These are phyloP conservation scores for Umbelopsis sp. DNA, from an alignment of 192 early-diverging fungal species.

Conservation along the genomic window DNA sequence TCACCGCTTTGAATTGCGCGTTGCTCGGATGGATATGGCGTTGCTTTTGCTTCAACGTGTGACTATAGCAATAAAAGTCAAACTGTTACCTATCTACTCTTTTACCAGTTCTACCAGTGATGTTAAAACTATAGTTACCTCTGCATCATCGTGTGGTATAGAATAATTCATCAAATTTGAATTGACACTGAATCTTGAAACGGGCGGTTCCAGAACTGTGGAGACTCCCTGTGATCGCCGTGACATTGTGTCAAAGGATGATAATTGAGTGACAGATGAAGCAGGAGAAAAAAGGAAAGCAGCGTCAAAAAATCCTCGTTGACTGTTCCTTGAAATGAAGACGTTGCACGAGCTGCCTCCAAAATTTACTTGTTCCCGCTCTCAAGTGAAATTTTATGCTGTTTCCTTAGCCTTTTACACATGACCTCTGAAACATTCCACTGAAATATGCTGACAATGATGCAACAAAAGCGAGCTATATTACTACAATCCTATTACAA, in stretches of 20 bases:
- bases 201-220: slow-evolving; percentile 4
- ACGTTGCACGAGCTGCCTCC: slow-evolving; percentile 14
- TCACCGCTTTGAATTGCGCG: slow-evolving; percentile 41
- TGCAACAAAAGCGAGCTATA: slow-evolving; percentile 18
- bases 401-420: not conserved
- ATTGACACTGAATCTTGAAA: slow-evolving; percentile 41
- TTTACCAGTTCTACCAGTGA: not conserved
- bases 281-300: slow-evolving; percentile 8
- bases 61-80: not conserved
- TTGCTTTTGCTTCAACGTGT: not conserved
- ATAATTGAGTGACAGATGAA: not conserved
- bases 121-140: slow-evolving; percentile 19
- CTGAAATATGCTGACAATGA: slow-evolving; percentile 4
- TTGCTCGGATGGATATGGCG: slow-evolving; percentile 3
- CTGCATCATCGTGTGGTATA: slow-evolving; percentile 38
- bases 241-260: slow-evolving; percentile 9
- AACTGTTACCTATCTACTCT: too few relatives aligned
- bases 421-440: slow-evolving; percentile 3
- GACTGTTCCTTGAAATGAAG: slow-evolving; percentile 22
- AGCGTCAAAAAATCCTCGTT: slow-evolving; percentile 2
- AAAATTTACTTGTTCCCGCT: not conserved
- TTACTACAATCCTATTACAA: slow-evolving; percentile 14
- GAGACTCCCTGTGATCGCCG: slow-evolving; percentile 11
- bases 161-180: slow-evolving; percentile 49
- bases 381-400: not conserved